A percentile compares a stretch with the other conserved stretches of the same genome.
phyloP scores from a whole-genome alignment of 306 rosid genomes.

The Glycine latifolia region DNA sequence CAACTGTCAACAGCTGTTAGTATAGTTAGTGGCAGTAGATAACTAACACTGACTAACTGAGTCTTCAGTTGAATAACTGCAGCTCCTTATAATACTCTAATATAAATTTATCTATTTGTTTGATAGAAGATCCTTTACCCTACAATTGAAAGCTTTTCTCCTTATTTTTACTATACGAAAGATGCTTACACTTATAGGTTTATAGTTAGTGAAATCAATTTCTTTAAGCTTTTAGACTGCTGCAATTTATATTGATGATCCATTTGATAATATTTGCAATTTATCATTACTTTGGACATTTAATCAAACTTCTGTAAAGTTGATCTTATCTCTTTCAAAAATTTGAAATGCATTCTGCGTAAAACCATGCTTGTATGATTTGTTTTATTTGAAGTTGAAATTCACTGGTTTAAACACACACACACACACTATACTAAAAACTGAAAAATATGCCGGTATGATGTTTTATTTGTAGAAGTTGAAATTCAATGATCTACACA shows the following conservation, averaged over 20 bases:
- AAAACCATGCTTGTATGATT: conserved; percentile 9
- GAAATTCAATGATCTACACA: conserved; percentile 10
- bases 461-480: conserved; percentile 29
- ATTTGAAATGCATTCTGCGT: conserved; percentile 22
- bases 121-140: conserved; percentile 27
- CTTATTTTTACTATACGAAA: conserved; percentile 1
- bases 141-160: conserved; percentile 2
- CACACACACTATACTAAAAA: neutral
- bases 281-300: conserved; percentile 20
- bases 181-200: conserved; percentile 16
- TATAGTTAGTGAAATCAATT: conserved; percentile 12
- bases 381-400: conserved; percentile 26
- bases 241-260: conserved; percentile 14
- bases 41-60: too few species aligned
- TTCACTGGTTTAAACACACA: conserved; percentile 1
- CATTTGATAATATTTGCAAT: conserved; percentile 7
- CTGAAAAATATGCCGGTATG: neutral
- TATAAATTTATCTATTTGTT: conserved; percentile 23
- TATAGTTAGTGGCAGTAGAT: too few species aligned
- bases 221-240: conserved; percentile 24
- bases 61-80: too few species aligned
- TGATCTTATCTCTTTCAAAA: conserved; percentile 30
- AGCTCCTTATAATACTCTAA: too few species aligned
- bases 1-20: too few species aligned
- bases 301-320: neutral